Conservation (phyloP, 2,329 filamentous ascomycete genomes). For the Chrysoporthe deuterocubensis region DNA sequence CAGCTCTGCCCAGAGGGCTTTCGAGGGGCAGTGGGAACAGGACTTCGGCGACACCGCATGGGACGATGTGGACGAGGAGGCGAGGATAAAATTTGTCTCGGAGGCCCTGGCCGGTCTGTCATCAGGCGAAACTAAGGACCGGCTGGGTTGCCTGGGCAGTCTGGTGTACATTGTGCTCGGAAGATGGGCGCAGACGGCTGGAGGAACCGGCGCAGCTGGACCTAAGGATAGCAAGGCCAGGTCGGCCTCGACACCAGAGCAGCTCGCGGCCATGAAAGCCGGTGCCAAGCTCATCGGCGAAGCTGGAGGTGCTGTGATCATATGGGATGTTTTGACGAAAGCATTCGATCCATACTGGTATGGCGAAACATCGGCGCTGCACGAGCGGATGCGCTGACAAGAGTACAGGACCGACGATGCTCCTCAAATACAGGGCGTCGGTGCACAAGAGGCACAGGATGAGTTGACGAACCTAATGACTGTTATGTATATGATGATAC, state of each 20-base stretch:
- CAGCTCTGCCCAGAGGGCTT: conserved; percentile 74
- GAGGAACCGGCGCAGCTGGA: conserved; percentile 41
- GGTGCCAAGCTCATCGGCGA: conserved; percentile 57
- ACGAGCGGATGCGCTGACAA: background rate
- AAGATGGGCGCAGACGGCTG: conserved; percentile 70
- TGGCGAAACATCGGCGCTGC: background rate
- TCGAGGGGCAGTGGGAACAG: conserved; percentile 74
- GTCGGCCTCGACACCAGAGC: conserved; percentile 57
- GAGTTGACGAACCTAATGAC: conserved; percentile 67
- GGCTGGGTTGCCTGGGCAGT: conserved; percentile 59
- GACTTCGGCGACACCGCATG: conserved; percentile 60
- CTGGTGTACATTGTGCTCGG: conserved; percentile 68
- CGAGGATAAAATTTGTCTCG: conserved; percentile 60
- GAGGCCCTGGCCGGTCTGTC: conserved; percentile 51
- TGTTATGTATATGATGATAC: conserved; percentile 64
- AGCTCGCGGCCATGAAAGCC: conserved; percentile 63
- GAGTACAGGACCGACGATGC: conserved; percentile 51
- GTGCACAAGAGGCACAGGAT: conserved; percentile 58
- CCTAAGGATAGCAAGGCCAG: conserved; percentile 45
- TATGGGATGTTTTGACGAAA: conserved; percentile 56
- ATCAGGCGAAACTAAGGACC: conserved; percentile 49
- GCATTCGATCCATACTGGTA: conserved; percentile 60
- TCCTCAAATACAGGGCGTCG: conserved; percentile 43
- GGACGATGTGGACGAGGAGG: conserved; percentile 65
- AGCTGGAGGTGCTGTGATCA: conserved; percentile 52